Percentiles rank a stretch among this genome's conserved stretches.
phyloP scores from a whole-genome alignment of 1,139 yeast species.

The Lodderomyces theae region DNA sequence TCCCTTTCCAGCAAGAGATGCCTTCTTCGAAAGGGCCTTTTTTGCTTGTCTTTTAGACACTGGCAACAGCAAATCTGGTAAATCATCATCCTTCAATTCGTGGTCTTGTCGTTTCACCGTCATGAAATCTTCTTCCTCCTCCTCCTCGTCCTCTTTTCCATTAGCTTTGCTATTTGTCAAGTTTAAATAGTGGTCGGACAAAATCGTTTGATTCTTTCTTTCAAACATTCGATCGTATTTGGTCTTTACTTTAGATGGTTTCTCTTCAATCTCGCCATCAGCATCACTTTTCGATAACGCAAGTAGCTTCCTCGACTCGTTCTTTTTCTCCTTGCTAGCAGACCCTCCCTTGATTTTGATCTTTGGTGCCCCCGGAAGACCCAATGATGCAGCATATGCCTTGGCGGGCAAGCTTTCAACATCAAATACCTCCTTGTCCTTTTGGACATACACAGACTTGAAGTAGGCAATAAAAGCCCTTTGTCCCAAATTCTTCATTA shows the following conservation, averaged over 20 bases:
- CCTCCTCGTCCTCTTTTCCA: slow-evolving; percentile 26
- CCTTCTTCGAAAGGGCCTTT: slow-evolving; percentile 84
- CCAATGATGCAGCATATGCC: slow-evolving; percentile 80
- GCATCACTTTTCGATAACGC: slow-evolving; percentile 59
- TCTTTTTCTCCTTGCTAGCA: slow-evolving; percentile 69
- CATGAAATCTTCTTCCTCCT: slow-evolving; percentile 65
- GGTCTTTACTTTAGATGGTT: slow-evolving; percentile 67
- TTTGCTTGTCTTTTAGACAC: slow-evolving; percentile 86
- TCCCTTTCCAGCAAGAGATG: slow-evolving; percentile 61
- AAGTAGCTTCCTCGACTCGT: slow-evolving; percentile 69
- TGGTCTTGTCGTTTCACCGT: slow-evolving; percentile 76
- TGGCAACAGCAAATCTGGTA: slow-evolving; percentile 59
- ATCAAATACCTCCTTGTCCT: slow-evolving; percentile 81
- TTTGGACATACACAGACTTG: slow-evolving; percentile 79
- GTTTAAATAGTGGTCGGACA: slow-evolving; percentile 82
- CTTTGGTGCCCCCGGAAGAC: slow-evolving; percentile 95
- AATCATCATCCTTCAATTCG: slow-evolving; percentile 58
- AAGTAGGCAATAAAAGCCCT: slow-evolving; percentile 92
- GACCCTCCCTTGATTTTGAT: slow-evolving; percentile 62
- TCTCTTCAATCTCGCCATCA: slow-evolving; percentile 56
- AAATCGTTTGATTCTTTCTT: slow-evolving; percentile 86
- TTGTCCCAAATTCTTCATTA: slow-evolving; percentile 88
- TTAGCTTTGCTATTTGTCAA: slow-evolving; percentile 49
- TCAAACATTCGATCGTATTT: slow-evolving; percentile 96
- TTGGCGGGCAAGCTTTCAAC: slow-evolving; percentile 77